A percentile compares a stretch with the other conserved stretches of the same genome.
These are phyloP conservation scores for Mucor lusitanicus DNA, from an alignment of 371 early-diverging fungal genomes.

Conservation along the genomic window DNA sequence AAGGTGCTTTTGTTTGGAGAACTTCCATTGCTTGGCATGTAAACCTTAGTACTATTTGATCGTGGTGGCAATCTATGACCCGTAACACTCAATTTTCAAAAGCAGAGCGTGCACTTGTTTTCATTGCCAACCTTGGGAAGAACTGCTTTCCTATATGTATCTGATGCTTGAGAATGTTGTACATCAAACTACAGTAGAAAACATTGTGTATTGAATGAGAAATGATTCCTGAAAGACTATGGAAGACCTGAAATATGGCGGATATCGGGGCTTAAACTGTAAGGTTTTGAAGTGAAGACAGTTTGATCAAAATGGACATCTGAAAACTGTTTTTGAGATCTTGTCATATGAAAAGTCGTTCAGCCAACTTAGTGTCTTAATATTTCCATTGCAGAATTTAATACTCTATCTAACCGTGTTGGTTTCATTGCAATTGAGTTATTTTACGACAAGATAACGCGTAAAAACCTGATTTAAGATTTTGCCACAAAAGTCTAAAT, in stretches of 20 bases:
- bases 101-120: no score
- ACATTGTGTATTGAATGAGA: not conserved
- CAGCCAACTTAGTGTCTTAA: not conserved
- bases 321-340: not conserved
- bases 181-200: not conserved
- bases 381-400: not conserved
- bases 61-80: no score
- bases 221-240: not conserved
- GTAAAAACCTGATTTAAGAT: not conserved
- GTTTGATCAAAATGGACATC: not conserved
- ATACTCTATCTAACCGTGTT: not conserved
- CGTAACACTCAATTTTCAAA: no score
- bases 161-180: not conserved
- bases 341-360: not conserved
- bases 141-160: no score
- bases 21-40: no score
- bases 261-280: not conserved
- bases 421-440: not conserved
- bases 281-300: not conserved
- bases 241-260: not conserved
- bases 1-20: no score
- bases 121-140: no score
- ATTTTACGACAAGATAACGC: not conserved
- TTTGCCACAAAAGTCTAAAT: not conserved
- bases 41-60: no score